Base-by-base conservation (phyloP, 768 basidiomycete genomes). In the Lactarius sanguifluus region DNA sequence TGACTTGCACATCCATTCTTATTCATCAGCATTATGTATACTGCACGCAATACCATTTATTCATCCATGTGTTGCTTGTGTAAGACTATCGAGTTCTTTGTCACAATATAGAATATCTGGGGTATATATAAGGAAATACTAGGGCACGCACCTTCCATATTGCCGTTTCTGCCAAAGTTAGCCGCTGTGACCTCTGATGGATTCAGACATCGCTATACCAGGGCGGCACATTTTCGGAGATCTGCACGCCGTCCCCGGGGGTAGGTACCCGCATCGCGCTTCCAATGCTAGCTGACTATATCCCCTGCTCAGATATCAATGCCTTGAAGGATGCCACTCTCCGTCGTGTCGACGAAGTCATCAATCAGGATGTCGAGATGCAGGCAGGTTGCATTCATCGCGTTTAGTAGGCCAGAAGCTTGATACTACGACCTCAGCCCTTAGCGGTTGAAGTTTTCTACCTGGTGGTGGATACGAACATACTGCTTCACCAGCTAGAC, bases 381-480 rank as follows among this genome's bases (percentile, higher is more conserved):
- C 82, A 83, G 80, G 90, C 88, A 71, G 71, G 59, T 59, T 43
- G 25, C 10, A 55, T 47, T 15, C 20, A 18, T 41, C 43, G 13
- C 25, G 59, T 30, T 40, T 23, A 32, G 28, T 16, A 18, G 45
- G 34, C 30, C 34, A 28, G 57, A 36, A 10, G 41, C 36, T 36
- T 43, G 40, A 67, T 36, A 32, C 25, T 34, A 8, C 28, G 7
- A 40, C 30, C 38, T 32, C n/a, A 71, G 60, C 38, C 66, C 15
- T 52, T 59, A 41, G 52, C 59, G 16, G 65, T 57, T 36, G 40
- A 63, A 28, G 72, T 77, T 41, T 76, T 78, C 20, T 83, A 82
- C 70, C 71, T 93, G 59, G 83, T 94, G 18, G 73, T 92, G 38
- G 92, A 94, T 72, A 94, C 92, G 34, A 94, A 94, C 70, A 83